These are phyloP conservation scores for Heteromeles arbutifolia DNA, from an alignment of 306 rosid genomes.

Conservation along the genomic window DNA sequence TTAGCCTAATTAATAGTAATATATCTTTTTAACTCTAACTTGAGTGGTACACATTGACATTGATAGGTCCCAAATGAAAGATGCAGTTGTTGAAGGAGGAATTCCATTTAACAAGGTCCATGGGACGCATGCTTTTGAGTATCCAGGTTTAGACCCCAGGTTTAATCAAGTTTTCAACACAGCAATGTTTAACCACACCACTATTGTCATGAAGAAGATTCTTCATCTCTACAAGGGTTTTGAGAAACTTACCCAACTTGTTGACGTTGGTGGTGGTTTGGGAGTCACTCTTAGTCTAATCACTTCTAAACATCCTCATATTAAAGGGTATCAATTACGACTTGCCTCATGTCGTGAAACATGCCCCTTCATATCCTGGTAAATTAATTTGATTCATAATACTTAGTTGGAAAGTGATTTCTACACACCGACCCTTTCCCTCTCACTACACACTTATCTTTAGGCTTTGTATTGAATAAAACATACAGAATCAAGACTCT, in stretches of 20 bases:
- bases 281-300: slow-evolving; percentile 39
- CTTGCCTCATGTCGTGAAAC: slow-evolving; percentile 37
- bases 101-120: slow-evolving; percentile 37
- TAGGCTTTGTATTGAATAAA: too few species aligned
- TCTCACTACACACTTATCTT: too few species aligned
- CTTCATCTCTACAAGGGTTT: slow-evolving; percentile 42
- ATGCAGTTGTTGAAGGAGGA: slow-evolving; percentile 34
- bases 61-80: slow-evolving; percentile 32
- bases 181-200: slow-evolving; percentile 38
- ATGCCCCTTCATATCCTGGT: slow-evolving; percentile 49
- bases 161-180: slow-evolving; percentile 42
- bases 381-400: not conserved
- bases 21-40: not conserved
- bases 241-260: slow-evolving; percentile 29
- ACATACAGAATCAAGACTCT: too few species aligned
- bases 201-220: slow-evolving; percentile 27
- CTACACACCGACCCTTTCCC: too few species aligned
- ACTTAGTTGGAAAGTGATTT: too few species aligned
- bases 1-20: too few species aligned
- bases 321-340: slow-evolving; percentile 38
- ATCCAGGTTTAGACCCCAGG: slow-evolving; percentile 22
- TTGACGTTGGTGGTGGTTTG: slow-evolving; percentile 61
- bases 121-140: slow-evolving; percentile 38
- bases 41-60: not conserved
- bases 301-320: slow-evolving; percentile 43